A percentile compares a stretch with the other conserved stretches of the same genome.
Conservation (phyloP, 2,329 filamentous ascomycete species). For the Arthrobotrys sphaeroides region DNA sequence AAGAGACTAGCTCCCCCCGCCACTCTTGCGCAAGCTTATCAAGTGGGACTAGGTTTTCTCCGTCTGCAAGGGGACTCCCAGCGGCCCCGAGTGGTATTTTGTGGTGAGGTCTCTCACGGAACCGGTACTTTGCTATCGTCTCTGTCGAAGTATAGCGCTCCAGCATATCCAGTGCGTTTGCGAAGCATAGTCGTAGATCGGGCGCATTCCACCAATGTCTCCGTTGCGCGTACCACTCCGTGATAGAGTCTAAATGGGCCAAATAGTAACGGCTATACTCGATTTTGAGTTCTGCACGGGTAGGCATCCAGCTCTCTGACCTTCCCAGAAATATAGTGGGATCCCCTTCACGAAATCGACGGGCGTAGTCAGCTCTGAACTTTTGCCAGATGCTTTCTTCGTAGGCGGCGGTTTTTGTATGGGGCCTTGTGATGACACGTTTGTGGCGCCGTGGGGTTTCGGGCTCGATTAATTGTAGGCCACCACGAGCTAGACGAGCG, state of each 20-base stretch:
- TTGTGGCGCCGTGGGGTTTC: not conserved
- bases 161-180: constrained; percentile 23
- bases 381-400: constrained; percentile 37
- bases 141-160: constrained; percentile 3
- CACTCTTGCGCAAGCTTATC: constrained; percentile 19
- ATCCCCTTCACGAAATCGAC: constrained; percentile 26
- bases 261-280: constrained; percentile 25
- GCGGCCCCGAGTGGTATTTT: not conserved
- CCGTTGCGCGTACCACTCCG: constrained; percentile 4
- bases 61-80: not conserved
- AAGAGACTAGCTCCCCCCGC: not conserved
- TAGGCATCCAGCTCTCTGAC: constrained; percentile 21
- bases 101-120: not conserved
- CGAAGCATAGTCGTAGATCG: constrained; percentile 17
- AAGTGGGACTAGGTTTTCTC: not conserved
- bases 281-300: constrained; percentile 18
- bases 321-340: constrained; percentile 38
- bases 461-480: constrained; percentile 15
- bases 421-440: constrained; percentile 13
- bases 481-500: not conserved
- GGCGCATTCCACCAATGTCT: constrained; percentile 37
- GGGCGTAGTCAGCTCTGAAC: constrained; percentile 32
- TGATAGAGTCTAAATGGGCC: constrained; percentile 1
- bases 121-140: constrained; percentile 4
- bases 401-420: constrained; percentile 8